phyloP scores from a whole-genome alignment of 805 yeast species.

The Metschnikowia proteae region DNA sequence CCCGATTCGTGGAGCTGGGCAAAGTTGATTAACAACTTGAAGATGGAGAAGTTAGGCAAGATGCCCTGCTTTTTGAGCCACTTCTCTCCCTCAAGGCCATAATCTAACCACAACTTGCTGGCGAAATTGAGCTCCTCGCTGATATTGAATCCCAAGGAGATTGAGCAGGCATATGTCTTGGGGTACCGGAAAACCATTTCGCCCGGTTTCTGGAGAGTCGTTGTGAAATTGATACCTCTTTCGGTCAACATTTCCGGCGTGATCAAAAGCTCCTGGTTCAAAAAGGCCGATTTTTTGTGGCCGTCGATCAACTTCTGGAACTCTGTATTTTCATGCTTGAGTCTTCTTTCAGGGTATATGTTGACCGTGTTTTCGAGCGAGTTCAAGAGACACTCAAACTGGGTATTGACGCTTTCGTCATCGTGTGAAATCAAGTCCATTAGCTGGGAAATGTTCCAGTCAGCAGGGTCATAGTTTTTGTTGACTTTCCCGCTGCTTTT shows the following conservation, averaged over 20 bases:
- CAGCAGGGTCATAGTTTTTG: slow-evolving; percentile 17
- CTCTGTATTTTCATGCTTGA: slow-evolving; percentile 24
- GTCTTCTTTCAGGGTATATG: slow-evolving; percentile 25
- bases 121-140: slow-evolving; percentile 59
- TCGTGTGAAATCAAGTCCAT: slow-evolving; percentile 15
- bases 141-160: slow-evolving; percentile 54
- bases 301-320: slow-evolving; percentile 19
- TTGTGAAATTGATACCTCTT: slow-evolving; percentile 46
- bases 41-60: slow-evolving; percentile 51
- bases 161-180: slow-evolving; percentile 44
- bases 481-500: slow-evolving; percentile 11
- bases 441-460: slow-evolving; percentile 22
- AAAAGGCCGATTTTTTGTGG: slow-evolving; percentile 8
- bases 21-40: slow-evolving; percentile 46
- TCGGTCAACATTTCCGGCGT: slow-evolving; percentile 47
- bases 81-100: slow-evolving; percentile 44
- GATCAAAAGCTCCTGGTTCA: slow-evolving; percentile 45
- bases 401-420: slow-evolving; percentile 16
- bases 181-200: slow-evolving; percentile 60
- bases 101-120: slow-evolving; percentile 50
- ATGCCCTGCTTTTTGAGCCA: slow-evolving; percentile 49
- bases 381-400: slow-evolving; percentile 25
- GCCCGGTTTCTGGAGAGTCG: slow-evolving; percentile 56
- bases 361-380: slow-evolving; percentile 33
- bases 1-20: slow-evolving; percentile 40